Conservation (phyloP, 345 rosid species). For the Brassica nigra region DNA sequence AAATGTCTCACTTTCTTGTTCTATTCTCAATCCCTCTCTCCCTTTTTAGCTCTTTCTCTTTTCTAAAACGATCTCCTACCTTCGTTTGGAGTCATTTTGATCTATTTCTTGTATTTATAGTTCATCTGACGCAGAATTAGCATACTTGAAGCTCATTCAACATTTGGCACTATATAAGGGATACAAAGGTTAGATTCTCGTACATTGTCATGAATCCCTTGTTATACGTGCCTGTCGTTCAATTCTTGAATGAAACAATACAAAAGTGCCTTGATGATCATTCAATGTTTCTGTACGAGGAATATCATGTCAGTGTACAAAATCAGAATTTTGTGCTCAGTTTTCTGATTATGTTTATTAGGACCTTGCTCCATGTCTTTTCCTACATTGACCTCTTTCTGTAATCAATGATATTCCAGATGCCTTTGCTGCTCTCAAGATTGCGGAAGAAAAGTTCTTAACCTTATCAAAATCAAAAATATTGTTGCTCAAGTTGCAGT, state of each 20-base stretch:
- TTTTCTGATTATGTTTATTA: conserved; percentile 2
- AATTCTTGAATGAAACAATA: conserved; percentile 12
- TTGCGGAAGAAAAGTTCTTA: conserved; percentile 74
- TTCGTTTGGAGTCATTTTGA: background rate
- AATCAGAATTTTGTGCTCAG: background rate
- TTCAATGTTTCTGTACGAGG: conserved; percentile 3
- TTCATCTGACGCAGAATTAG: conserved; percentile 84
- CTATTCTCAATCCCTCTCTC: background rate
- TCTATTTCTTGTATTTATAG: conserved; percentile 44
- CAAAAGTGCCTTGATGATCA: conserved; percentile 8
- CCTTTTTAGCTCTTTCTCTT: conserved; percentile 6
- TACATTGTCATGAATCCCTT: conserved; percentile 23
- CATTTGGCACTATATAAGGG: conserved; percentile 85
- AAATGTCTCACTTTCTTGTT: conserved; percentile 1
- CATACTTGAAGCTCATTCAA: conserved; percentile 86
- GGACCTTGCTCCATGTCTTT: conserved; percentile 11
- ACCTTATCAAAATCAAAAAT: conserved; percentile 78
- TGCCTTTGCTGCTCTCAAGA: conserved; percentile 87
- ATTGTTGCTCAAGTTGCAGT: conserved; percentile 78
- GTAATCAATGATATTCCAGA: conserved; percentile 44
- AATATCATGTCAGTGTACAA: conserved; percentile 2
- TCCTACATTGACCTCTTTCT: conserved; percentile 19
- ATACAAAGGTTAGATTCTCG: conserved; percentile 69
- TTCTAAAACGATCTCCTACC: background rate
- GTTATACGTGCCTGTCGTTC: conserved; percentile 9